A percentile compares a stretch with the other conserved stretches of the same genome.
These are phyloP conservation scores for Sclerospora graminicola DNA, from an alignment of 352 stramenopile genomes.

Conservation along the genomic window DNA sequence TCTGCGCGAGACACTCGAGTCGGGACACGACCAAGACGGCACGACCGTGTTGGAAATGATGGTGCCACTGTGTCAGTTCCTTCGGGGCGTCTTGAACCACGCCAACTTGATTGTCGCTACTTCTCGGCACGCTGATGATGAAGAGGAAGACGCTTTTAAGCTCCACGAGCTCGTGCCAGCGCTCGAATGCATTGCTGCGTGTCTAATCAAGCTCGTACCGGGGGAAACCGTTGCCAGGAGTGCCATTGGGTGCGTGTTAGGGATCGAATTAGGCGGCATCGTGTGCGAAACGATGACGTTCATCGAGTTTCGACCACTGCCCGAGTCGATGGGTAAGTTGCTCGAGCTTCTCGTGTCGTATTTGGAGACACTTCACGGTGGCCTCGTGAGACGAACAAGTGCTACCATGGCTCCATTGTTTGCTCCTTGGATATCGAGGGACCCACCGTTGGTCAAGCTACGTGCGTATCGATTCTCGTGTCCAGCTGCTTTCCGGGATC, in stretches of 20 bases:
- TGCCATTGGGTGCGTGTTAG: constrained; percentile 29
- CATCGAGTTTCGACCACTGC: constrained; percentile 13
- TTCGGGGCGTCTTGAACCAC: constrained; percentile 58
- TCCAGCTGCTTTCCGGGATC: constrained; percentile 12
- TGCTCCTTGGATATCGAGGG: neutral
- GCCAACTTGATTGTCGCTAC: constrained; percentile 31
- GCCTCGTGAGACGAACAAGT: constrained; percentile 17
- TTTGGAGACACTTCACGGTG: constrained; percentile 19
- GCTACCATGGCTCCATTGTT: constrained; percentile 10
- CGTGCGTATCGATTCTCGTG: constrained; percentile 8
- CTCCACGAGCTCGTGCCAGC: constrained; percentile 18
- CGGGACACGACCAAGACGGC: constrained; percentile 10
- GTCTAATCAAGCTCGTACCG: constrained; percentile 21
- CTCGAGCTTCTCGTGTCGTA: constrained; percentile 25
- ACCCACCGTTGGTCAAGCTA: constrained; percentile 5
- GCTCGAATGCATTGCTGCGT: constrained; percentile 30
- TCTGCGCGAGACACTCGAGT: constrained; percentile 35
- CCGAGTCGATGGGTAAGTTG: constrained; percentile 19
- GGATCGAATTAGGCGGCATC: constrained; percentile 57
- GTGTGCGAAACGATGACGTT: constrained; percentile 31
- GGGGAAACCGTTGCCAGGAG: constrained; percentile 16
- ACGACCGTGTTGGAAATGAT: constrained; percentile 46
- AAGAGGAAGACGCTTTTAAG: constrained; percentile 16
- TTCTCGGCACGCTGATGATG: no score
- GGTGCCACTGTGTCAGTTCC: constrained; percentile 52